Base-by-base conservation (phyloP, 2,329 filamentous ascomycete genomes). In the Dactylellina parvicollis region DNA sequence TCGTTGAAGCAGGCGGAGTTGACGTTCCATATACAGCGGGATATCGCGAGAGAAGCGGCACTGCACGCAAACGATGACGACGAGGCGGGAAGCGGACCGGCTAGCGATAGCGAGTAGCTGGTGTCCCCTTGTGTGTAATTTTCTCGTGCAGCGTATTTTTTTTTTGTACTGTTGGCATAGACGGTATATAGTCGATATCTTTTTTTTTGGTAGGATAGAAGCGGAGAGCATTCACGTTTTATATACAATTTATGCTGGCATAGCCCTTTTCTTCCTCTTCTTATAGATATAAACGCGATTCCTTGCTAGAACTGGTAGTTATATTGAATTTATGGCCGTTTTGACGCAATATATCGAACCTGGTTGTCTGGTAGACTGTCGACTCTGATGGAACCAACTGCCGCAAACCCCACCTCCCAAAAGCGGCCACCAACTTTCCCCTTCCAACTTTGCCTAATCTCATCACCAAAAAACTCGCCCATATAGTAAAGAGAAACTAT, bases 1-100 rank as follows among this genome's bases (percentile, higher is more conserved):
- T 81, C 90, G 67, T 85, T 94, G 78, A 84, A 88, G 80, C 87
- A 88, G 81, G 89, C 90, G 75, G 89, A 92, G 82, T 90, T 91
- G 78, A 10, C 32, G 16, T 22, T 7, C 1, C 28, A 22, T 1
- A 32, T 62, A 20, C 38, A 71, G 9, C 16, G 34, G 4, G 67
- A 65, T 30, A 50, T 72, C 18, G 36, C 24, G 14, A 32, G 59
- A 20, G 52, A 72, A 40, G 24, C 40, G 83, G 86, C 4, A 80
- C 84, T 75, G 80, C 79, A 74, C 18, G 82, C 81, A 2, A 81
- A 80, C 40, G 83, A 84, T 36, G 82, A 84, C 42, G 80, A 80
- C 26, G 83, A 83, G 22, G 80, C 80, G 9, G 83, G 82, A 8
- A 85, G 83, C 69, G 84, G 81, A 12, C 62, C 73, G 16, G 73